phyloP scores from a whole-genome alignment of 1,139 yeast genomes.

The Blastobotrys proliferans region DNA sequence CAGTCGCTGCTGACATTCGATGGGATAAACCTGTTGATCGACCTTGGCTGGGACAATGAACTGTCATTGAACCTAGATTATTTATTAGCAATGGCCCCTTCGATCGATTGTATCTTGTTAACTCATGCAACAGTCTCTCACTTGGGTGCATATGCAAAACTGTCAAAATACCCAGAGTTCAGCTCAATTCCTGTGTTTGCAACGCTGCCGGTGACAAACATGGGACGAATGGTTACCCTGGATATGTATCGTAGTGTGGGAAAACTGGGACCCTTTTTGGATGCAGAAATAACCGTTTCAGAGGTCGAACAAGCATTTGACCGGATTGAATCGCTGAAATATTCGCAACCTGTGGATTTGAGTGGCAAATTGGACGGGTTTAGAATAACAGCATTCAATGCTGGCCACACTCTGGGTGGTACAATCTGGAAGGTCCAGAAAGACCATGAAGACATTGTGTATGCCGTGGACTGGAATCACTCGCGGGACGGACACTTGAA shows the following conservation, averaged over 20 bases:
- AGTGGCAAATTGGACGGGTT: conserved; percentile 55
- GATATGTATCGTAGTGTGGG: conserved; percentile 75
- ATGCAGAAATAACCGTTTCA: conserved; percentile 58
- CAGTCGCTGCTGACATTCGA: conserved; percentile 32
- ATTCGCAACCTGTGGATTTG: conserved; percentile 59
- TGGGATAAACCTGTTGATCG: conserved; percentile 32
- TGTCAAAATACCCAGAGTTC: conserved; percentile 63
- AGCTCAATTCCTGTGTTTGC: conserved; percentile 73
- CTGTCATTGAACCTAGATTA: conserved; percentile 27
- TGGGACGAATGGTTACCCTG: conserved; percentile 81
- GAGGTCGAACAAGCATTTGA: conserved; percentile 83
- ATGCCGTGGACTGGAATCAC: conserved; percentile 96
- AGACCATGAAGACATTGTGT: conserved; percentile 72
- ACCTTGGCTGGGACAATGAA: conserved; percentile 39
- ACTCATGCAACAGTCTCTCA: conserved; percentile 85
- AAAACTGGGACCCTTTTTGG: conserved; percentile 63
- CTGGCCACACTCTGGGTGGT: conserved; percentile 95
- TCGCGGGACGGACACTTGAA: conserved; percentile 81
- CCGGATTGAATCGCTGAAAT: conserved; percentile 62
- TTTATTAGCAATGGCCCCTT: conserved; percentile 17
- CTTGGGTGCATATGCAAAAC: conserved; percentile 72
- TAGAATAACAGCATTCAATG: conserved; percentile 74
- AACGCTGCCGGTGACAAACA: conserved; percentile 79
- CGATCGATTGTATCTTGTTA: conserved; percentile 53
- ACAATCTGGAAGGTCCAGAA: conserved; percentile 76